phyloP scores from a whole-genome alignment of 345 rosid species.

The Gossypium arboreum region DNA sequence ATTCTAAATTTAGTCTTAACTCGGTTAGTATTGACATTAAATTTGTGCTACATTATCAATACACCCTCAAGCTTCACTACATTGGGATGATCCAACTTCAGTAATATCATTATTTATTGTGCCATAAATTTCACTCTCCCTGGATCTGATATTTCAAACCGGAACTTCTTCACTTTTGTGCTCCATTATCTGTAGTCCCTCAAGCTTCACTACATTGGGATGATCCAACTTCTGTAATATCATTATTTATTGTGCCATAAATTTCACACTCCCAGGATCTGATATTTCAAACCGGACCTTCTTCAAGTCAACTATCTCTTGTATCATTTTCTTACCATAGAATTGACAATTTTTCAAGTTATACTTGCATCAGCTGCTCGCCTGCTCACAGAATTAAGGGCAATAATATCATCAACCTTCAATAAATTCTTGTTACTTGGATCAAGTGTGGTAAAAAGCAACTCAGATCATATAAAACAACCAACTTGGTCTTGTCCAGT shows the following conservation, averaged over 20 bases:
- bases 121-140: conserved; percentile 80
- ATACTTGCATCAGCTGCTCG: neutral
- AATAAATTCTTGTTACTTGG: too few species aligned
- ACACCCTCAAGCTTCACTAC: conserved; percentile 57
- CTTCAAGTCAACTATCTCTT: conserved; percentile 62
- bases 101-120: conserved; percentile 51
- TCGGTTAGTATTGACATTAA: too few species aligned
- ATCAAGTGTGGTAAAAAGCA: neutral
- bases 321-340: neutral
- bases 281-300: conserved; percentile 64
- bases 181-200: conserved; percentile 29
- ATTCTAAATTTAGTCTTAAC: too few species aligned
- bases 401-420: neutral
- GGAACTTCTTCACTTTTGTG: too few species aligned
- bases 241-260: conserved; percentile 69
- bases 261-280: conserved; percentile 72
- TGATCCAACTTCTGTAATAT: conserved; percentile 61
- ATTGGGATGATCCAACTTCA: conserved; percentile 70
- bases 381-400: neutral
- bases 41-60: too few species aligned
- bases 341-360: neutral
- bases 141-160: conserved; percentile 59
- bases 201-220: conserved; percentile 68
- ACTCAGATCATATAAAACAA: conserved; percentile 1
- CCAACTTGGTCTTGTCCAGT: neutral